phyloP scores from a whole-genome alignment of 768 basidiomycete genomes.

The Kwoniella dendrophila region DNA sequence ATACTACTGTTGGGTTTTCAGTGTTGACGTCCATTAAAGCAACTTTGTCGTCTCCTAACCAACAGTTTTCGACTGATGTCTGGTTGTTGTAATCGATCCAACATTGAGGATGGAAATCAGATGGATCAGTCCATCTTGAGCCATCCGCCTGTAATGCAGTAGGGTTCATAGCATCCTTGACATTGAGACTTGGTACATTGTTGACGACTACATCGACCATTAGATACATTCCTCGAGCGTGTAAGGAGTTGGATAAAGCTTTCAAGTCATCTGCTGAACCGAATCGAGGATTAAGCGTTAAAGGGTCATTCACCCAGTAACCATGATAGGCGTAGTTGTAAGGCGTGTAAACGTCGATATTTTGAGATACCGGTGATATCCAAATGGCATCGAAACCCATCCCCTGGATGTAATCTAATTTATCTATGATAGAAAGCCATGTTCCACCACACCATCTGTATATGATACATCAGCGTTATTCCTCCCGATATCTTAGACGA shows the following conservation, averaged over 20 bases:
- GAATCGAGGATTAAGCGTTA: constrained; percentile 69
- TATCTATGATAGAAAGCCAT: constrained; percentile 71
- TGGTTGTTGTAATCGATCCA: constrained; percentile 68
- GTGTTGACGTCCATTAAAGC: constrained; percentile 80
- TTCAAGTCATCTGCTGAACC: constrained; percentile 76
- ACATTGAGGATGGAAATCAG: constrained; percentile 77
- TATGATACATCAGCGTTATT: background rate
- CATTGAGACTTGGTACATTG: constrained; percentile 67
- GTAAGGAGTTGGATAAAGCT: constrained; percentile 67
- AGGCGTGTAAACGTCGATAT: constrained; percentile 65
- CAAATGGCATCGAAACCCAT: constrained; percentile 67
- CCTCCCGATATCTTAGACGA: background rate
- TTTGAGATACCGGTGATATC: constrained; percentile 58
- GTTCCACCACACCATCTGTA: constrained; percentile 73
- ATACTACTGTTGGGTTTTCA: constrained; percentile 66
- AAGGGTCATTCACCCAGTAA: constrained; percentile 60
- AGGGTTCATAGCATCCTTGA: constrained; percentile 55
- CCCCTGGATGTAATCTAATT: constrained; percentile 79
- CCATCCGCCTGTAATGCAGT: constrained; percentile 31
- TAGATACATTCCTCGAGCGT: constrained; percentile 75
- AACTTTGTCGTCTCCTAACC: constrained; percentile 76
- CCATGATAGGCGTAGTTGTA: constrained; percentile 86
- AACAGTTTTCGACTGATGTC: constrained; percentile 57
- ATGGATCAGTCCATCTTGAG: constrained; percentile 44
- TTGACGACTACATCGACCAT: constrained; percentile 87